Conservation (phyloP, 495 filamentous ascomycete genomes). For the Penicillium robsamsonii region DNA sequence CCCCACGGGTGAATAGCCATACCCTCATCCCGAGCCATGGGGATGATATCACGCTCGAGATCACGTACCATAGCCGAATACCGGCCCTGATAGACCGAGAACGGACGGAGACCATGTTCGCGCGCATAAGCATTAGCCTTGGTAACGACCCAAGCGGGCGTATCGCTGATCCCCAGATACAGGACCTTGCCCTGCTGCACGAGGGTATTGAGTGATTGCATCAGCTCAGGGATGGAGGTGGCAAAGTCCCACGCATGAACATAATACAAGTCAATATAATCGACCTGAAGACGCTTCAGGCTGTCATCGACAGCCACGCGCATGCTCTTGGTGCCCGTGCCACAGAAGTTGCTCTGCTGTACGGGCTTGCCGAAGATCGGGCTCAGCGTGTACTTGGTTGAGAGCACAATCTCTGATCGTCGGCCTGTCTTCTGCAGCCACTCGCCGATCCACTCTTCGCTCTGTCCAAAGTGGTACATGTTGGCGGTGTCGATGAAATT, state of each 20-base stretch:
- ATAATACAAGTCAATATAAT: constrained; percentile 61
- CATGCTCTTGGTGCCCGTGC: constrained; percentile 60
- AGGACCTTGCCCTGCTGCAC: constrained; percentile 64
- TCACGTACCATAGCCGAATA: constrained; percentile 29
- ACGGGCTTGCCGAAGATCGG: constrained; percentile 31
- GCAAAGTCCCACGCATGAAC: constrained; percentile 68
- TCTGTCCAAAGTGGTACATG: constrained; percentile 63
- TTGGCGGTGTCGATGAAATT: constrained; percentile 72
- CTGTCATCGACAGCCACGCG: constrained; percentile 50
- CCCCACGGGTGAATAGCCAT: constrained; percentile 40
- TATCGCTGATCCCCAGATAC: constrained; percentile 67
- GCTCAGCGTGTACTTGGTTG: constrained; percentile 64
- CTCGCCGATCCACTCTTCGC: constrained; percentile 67
- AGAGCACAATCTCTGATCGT: constrained; percentile 63
- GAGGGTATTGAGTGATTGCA: constrained; percentile 62
- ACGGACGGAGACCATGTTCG: constrained; percentile 22
- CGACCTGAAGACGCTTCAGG: constrained; percentile 58
- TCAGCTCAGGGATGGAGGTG: constrained; percentile 63
- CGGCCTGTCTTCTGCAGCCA: constrained; percentile 55
- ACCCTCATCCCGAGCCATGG: constrained; percentile 34
- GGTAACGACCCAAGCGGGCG: constrained; percentile 47
- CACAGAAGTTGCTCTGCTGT: constrained; percentile 52
- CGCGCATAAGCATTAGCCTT: constrained; percentile 38
- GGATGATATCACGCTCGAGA: constrained; percentile 36
- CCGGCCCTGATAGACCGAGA: constrained; percentile 31